phyloP scores from a whole-genome alignment of 1,284 basidiomycete genomes.

The Pseudozyma tsukubaensis region DNA sequence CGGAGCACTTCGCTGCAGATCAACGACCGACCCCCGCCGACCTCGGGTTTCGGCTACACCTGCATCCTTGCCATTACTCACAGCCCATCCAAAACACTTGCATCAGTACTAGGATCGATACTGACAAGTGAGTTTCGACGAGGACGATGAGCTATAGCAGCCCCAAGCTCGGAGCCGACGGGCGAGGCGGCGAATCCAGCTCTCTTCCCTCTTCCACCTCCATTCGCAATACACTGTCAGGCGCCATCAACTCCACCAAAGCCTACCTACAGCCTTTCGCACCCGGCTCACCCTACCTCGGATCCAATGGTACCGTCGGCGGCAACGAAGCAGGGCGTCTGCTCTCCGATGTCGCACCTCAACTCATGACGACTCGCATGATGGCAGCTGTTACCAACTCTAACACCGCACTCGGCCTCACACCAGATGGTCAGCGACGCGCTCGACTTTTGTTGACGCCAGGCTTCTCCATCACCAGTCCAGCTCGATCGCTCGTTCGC shows the following conservation, averaged over 20 bases:
- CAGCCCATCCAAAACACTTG: no score
- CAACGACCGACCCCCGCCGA: neutral
- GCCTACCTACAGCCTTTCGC: slow-evolving; percentile 58
- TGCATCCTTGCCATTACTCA: no score
- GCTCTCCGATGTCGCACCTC: slow-evolving; percentile 67
- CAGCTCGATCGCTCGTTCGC: slow-evolving; percentile 63
- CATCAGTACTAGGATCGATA: no score
- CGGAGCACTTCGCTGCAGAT: neutral
- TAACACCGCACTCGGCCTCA: slow-evolving; percentile 51
- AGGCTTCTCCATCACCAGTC: slow-evolving; percentile 60
- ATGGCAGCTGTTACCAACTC: slow-evolving; percentile 63
- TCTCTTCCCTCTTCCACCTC: slow-evolving; percentile 35
- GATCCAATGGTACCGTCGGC: slow-evolving; percentile 19
- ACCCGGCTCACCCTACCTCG: slow-evolving; percentile 42
- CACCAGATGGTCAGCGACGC: slow-evolving; percentile 51
- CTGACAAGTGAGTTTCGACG: neutral
- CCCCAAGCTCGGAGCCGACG: slow-evolving; percentile 23
- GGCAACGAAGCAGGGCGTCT: slow-evolving; percentile 54
- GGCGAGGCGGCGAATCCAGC: slow-evolving; percentile 25
- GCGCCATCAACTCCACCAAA: slow-evolving; percentile 53
- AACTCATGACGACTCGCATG: slow-evolving; percentile 66
- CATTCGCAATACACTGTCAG: slow-evolving; percentile 47
- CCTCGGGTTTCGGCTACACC: no score
- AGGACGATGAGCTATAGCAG: slow-evolving; percentile 34
- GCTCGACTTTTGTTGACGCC: slow-evolving; percentile 56